Conservation (phyloP, 1,139 yeast species). For the Yamadazyma friedrichii region DNA sequence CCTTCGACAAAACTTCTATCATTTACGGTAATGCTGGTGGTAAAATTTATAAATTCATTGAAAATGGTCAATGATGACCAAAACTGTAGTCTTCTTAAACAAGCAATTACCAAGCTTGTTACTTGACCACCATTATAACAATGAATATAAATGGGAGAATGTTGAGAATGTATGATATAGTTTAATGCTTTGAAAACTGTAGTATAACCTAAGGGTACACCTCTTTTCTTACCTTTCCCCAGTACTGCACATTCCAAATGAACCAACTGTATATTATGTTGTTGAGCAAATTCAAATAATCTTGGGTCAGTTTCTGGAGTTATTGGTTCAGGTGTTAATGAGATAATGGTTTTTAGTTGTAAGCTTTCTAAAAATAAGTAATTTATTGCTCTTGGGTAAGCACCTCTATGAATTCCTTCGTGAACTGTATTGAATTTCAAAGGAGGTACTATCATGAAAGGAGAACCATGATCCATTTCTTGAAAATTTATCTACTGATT, state of each 20-base stretch:
- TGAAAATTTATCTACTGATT: not conserved
- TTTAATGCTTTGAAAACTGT: conserved; percentile 60
- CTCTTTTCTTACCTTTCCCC: conserved; percentile 75
- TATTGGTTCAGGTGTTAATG: conserved; percentile 77
- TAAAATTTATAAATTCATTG: conserved; percentile 77
- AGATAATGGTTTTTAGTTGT: conserved; percentile 67
- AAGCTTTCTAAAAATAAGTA: conserved; percentile 69
- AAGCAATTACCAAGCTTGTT: conserved; percentile 80
- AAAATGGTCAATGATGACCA: conserved; percentile 91
- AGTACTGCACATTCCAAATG: conserved; percentile 67
- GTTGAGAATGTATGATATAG: conserved; percentile 55
- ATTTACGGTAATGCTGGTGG: conserved; percentile 77
- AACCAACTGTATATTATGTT: conserved; percentile 48
- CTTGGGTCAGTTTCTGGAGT: conserved; percentile 51
- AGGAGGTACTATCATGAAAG: conserved; percentile 68
- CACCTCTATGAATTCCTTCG: conserved; percentile 74
- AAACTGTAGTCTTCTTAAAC: conserved; percentile 75
- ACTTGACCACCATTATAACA: conserved; percentile 90
- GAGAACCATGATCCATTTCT: conserved; percentile 21
- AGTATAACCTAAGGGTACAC: conserved; percentile 72
- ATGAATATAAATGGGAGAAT: conserved; percentile 77
- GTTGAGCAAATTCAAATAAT: conserved; percentile 49
- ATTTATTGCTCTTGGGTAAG: conserved; percentile 79
- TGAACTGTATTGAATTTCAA: conserved; percentile 73
- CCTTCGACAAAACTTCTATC: conserved; percentile 84